These are phyloP conservation scores for Diplocarpon mali DNA, from an alignment of 2,329 filamentous ascomycete genomes.

Conservation along the genomic window DNA sequence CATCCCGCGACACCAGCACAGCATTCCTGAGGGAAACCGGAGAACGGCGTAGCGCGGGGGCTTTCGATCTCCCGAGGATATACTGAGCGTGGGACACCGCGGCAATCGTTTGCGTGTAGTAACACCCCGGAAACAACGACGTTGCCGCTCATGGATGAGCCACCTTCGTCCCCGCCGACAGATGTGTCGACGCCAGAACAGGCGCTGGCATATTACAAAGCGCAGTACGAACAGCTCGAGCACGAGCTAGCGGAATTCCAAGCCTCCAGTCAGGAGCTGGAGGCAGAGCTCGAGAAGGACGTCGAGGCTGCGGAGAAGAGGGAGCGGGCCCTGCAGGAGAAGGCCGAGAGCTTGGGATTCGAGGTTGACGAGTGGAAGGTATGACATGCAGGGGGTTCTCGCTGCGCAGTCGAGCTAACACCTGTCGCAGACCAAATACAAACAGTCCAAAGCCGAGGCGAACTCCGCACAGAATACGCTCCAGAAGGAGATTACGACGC, in stretches of 20 bases:
- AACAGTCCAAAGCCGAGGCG: slow-evolving; percentile 82
- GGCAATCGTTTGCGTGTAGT: too few species aligned
- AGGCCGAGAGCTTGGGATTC: slow-evolving; percentile 72
- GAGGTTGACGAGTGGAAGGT: slow-evolving; percentile 99
- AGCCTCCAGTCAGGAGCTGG: slow-evolving; percentile 83
- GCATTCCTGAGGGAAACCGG: slow-evolving; percentile 3
- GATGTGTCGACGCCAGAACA: slow-evolving; percentile 51
- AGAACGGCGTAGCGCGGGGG: slow-evolving; percentile 1
- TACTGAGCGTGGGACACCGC: too few species aligned
- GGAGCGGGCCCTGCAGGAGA: slow-evolving; percentile 75
- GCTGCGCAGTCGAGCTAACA: slow-evolving; percentile 5
- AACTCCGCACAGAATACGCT: slow-evolving; percentile 73
- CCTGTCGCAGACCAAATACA: slow-evolving; percentile 70
- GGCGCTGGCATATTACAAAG: slow-evolving; percentile 87
- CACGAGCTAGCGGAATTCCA: slow-evolving; percentile 89
- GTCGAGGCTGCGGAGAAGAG: slow-evolving; percentile 91
- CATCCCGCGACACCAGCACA: slow-evolving; percentile 13
- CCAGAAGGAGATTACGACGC: slow-evolving; percentile 89
- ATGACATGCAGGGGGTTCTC: slow-evolving; percentile 27
- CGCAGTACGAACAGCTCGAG: slow-evolving; percentile 88
- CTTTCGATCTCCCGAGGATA: too few species aligned
- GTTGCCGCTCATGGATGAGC: slow-evolving; percentile 32
- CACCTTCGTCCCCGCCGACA: slow-evolving; percentile 50
- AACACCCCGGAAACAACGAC: slow-evolving; percentile 11
- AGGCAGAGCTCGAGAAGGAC: slow-evolving; percentile 90